Percentiles rank a stretch among this genome's conserved stretches.
phyloP scores from a whole-genome alignment of 305 asterid species.

The Plantago lanceolata region DNA sequence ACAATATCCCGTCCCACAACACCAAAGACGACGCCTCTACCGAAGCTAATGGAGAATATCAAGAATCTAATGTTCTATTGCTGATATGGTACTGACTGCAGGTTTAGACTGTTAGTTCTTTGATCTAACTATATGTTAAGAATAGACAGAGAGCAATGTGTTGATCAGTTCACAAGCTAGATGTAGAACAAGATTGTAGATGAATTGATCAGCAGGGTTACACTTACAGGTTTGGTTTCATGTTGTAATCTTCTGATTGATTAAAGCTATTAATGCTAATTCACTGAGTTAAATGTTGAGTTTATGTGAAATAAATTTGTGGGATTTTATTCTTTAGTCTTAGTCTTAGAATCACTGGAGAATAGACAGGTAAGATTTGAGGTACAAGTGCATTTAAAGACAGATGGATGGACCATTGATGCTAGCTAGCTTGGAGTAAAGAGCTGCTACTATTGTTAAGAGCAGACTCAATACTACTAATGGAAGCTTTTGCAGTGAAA shows the following conservation, averaged over 20 bases:
- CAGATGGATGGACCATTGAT: background rate
- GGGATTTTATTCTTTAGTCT: background rate
- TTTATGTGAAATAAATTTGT: background rate
- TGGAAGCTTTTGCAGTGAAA: conserved; percentile 9
- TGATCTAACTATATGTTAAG: conserved; percentile 12
- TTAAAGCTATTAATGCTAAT: conserved; percentile 1
- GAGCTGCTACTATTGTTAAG: conserved; percentile 13
- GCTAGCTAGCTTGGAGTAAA: conserved; percentile 4
- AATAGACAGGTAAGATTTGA: too few relatives aligned
- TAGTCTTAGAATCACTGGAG: too few relatives aligned
- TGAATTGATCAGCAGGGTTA: background rate
- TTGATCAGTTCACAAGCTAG: background rate
- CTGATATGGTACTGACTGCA: conserved; percentile 28
- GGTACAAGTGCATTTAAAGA: too few relatives aligned
- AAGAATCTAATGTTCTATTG: conserved; percentile 91
- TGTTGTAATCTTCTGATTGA: background rate
- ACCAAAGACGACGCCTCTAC: conserved; percentile 63
- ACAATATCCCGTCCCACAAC: conserved; percentile 53
- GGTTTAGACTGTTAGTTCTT: conserved; percentile 1
- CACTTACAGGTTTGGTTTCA: conserved; percentile 1
- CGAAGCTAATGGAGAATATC: conserved; percentile 71
- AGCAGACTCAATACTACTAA: conserved; percentile 14
- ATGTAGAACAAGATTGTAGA: conserved; percentile 1
- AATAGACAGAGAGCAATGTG: background rate
- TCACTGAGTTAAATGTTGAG: background rate